Evolutionary conservation across 306 rosid species (phyloP), one percentile per base, ranked within the genome.

Genomic region (Prunus fruticosa): DNA sequence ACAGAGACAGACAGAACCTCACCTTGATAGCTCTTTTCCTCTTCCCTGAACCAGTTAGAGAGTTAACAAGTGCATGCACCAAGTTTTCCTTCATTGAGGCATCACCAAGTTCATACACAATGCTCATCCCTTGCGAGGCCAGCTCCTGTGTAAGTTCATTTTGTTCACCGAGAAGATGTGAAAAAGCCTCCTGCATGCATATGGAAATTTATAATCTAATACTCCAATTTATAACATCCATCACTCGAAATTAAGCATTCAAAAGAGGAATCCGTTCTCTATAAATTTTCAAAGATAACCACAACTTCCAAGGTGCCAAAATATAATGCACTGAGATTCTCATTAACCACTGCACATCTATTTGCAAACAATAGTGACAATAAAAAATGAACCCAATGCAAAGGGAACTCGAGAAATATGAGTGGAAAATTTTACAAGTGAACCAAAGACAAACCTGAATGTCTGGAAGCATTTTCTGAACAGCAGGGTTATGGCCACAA

Each of bases 81-180:
- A 95, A 85, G 82, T 80, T 89, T 47, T 84, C 71, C 85, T 92
- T 92, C 98, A 95, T 95, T 51, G 92, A 82, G 58, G 83, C 90
- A 83, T 92, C 92, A 60, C 98, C 98, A 79, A 95, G 87, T 82
- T 95, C 98, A 88, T 95, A 95, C 81, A 95, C 97, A 57, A 95
- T 92, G 70, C 98, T 95, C 98, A 95, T 95, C 84, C 98, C 98
- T 80, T 95, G 98, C 46, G 98, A 95, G 78, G 98, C 98, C 81
- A 95, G 70, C 82, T 95, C 98, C 80, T 95, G 98, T 10, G 96
- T 91, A 61, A 95, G 98, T 85, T 92, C 97, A 87, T 92, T 95
- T 73, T 90, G 98, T 66, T 95, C 98, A 58, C 96, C 96, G 72
- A 94, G 90, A 43, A 95, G 89, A 82, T 92, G 88, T 62, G 96